Percentiles rank a stretch among this genome's conserved stretches.
Conservation (phyloP, 805 yeast genomes). For the Metschnikowia hibisci region DNA sequence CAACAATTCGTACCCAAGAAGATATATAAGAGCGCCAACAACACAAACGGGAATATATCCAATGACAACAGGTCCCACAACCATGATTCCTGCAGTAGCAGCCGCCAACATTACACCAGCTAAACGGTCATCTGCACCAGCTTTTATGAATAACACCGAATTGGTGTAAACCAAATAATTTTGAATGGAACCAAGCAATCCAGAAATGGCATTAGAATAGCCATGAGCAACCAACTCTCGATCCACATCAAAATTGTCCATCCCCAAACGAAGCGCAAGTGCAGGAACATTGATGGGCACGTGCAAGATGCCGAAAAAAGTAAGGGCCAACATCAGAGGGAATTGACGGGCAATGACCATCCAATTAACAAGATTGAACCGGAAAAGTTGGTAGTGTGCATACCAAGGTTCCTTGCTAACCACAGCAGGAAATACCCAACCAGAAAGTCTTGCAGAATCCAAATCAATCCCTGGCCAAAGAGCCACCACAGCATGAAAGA, state of each 20-base stretch:
- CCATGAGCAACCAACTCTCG: constrained; percentile 95
- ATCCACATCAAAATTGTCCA: constrained; percentile 86
- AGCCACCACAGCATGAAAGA: constrained; percentile 67
- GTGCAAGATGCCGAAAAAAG: constrained; percentile 92
- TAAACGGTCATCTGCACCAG: constrained; percentile 87
- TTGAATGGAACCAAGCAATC: constrained; percentile 82
- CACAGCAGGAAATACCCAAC: constrained; percentile 81
- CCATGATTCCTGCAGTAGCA: constrained; percentile 77
- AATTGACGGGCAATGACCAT: constrained; percentile 57
- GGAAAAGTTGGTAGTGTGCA: constrained; percentile 69
- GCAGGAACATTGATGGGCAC: constrained; percentile 99
- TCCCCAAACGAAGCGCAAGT: constrained; percentile 81
- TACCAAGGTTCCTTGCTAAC: constrained; percentile 82
- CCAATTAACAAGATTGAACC: constrained; percentile 75
- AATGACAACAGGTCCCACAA: constrained; percentile 87
- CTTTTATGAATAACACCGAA: constrained; percentile 83
- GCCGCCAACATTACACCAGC: constrained; percentile 88
- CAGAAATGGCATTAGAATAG: constrained; percentile 80
- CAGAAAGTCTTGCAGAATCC: constrained; percentile 57
- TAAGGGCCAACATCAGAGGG: constrained; percentile 93
- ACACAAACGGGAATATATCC: constrained; percentile 95
- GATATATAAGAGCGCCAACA: constrained; percentile 86
- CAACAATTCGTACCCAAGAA: constrained; percentile 85
- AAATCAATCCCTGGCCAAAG: constrained; percentile 64
- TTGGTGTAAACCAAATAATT: constrained; percentile 94